Conservation (phyloP, 352 stramenopile species). For the Thraustotheca clavata region DNA sequence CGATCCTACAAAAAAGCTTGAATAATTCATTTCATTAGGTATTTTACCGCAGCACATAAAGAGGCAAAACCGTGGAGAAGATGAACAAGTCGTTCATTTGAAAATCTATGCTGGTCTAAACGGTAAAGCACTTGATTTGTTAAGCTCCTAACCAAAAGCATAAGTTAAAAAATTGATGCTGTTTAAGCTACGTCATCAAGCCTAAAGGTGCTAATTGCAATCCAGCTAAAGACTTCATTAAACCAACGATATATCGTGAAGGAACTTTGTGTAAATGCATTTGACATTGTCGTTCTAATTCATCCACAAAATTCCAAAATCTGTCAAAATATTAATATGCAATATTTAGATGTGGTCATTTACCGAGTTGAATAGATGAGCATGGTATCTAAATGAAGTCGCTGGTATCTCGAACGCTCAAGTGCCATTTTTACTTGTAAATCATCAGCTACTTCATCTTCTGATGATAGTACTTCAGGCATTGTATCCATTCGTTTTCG, state of each 20-base stretch:
- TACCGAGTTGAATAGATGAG: conserved; percentile 17
- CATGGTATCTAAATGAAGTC: conserved; percentile 1
- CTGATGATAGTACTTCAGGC: neutral
- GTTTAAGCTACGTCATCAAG: neutral
- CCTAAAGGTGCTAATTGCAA: neutral
- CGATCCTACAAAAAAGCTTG: neutral
- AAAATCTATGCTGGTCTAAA: conserved; percentile 6
- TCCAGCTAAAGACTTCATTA: conserved; percentile 3
- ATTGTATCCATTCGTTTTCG: neutral
- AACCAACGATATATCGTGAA: conserved; percentile 4
- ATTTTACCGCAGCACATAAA: conserved; percentile 5
- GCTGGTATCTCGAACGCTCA: conserved; percentile 1
- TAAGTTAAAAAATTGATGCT: neutral
- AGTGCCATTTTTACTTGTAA: neutral
- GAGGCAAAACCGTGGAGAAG: conserved; percentile 13
- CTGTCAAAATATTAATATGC: neutral
- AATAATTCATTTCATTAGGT: neutral
- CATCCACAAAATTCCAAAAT: conserved; percentile 17
- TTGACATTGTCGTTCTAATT: conserved; percentile 11
- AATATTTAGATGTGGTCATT: neutral
- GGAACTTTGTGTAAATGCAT: conserved; percentile 11
- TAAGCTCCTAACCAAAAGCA: neutral
- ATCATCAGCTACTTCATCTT: no score
- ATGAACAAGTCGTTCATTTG: neutral
- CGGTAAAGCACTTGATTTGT: neutral